phyloP scores from a whole-genome alignment of 176 grass and related monocot genomes.

The Aegilops umbellulata region DNA sequence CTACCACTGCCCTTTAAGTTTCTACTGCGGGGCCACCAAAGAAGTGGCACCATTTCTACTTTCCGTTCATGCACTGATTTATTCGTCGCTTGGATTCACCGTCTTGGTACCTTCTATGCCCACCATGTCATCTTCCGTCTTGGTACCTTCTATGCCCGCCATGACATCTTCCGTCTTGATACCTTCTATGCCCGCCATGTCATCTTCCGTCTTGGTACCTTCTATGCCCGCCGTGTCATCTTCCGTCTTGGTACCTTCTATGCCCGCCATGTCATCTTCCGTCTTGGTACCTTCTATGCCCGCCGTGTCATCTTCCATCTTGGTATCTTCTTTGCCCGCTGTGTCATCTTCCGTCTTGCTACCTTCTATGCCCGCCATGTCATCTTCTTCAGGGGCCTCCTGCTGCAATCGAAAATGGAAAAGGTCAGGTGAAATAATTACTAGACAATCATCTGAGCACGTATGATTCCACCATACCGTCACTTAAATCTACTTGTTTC shows the following conservation, averaged over 20 bases:
- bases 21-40: constrained; percentile 14
- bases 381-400: constrained; percentile 20
- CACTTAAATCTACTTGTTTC: not conserved
- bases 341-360: not conserved
- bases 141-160: not conserved
- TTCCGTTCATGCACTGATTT: not conserved
- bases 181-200: not conserved
- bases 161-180: not conserved
- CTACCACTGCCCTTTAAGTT: constrained; percentile 5
- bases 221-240: not conserved
- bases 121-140: not conserved
- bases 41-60: not conserved
- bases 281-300: not conserved
- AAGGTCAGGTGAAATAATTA: not conserved
- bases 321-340: not conserved
- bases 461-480: not conserved
- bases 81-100: not conserved
- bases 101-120: not conserved
- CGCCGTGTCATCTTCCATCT: not conserved
- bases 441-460: not conserved
- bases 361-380: not conserved
- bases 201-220: not conserved
- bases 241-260: not conserved
- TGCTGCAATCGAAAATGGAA: not conserved
- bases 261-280: not conserved